These are phyloP conservation scores for Wickerhamomyces rabaulensis DNA, from an alignment of 805 yeast genomes.

Conservation along the genomic window DNA sequence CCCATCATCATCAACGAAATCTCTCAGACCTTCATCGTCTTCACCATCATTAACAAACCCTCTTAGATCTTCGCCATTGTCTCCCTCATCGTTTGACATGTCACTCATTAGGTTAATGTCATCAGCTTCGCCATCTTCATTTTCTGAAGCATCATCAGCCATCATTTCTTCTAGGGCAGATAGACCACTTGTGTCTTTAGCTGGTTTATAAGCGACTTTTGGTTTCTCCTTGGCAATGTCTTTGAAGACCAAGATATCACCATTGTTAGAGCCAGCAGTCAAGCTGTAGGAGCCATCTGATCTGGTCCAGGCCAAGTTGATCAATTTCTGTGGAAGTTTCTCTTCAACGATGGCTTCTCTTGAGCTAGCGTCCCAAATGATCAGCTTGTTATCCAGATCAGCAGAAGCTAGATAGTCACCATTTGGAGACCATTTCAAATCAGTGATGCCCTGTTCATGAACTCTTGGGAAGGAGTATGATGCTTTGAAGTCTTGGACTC, in stretches of 20 bases:
- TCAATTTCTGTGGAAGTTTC: constrained; percentile 22
- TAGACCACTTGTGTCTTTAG: neutral
- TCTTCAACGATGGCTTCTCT: constrained; percentile 29
- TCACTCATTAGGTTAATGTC: constrained; percentile 23
- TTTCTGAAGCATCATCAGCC: constrained; percentile 24
- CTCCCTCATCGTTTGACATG: constrained; percentile 14
- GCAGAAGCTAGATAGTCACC: constrained; percentile 57
- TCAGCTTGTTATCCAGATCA: constrained; percentile 43
- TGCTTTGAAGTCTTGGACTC: constrained; percentile 10
- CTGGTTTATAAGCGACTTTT: constrained; percentile 1
- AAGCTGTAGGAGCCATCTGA: constrained; percentile 21
- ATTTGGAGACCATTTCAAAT: constrained; percentile 53
- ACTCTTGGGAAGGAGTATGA: constrained; percentile 21
- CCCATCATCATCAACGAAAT: constrained; percentile 41
- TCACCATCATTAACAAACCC: constrained; percentile 25
- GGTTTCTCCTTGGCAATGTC: constrained; percentile 21
- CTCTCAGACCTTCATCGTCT: constrained; percentile 35
- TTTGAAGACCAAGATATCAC: constrained; percentile 32
- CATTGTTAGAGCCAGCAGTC: constrained; percentile 32
- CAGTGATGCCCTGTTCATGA: constrained; percentile 22
- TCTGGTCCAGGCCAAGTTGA: constrained; percentile 32
- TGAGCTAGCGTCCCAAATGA: constrained; percentile 49
- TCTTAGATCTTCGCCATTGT: constrained; percentile 21
- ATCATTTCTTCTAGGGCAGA: constrained; percentile 13
- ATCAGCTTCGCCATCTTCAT: constrained; percentile 24